A percentile compares a stretch with the other conserved stretches of the same genome.
Evolutionary conservation across 805 yeast species (phyloP).

Genomic region (Metschnikowia chrysomelidarum): DNA sequence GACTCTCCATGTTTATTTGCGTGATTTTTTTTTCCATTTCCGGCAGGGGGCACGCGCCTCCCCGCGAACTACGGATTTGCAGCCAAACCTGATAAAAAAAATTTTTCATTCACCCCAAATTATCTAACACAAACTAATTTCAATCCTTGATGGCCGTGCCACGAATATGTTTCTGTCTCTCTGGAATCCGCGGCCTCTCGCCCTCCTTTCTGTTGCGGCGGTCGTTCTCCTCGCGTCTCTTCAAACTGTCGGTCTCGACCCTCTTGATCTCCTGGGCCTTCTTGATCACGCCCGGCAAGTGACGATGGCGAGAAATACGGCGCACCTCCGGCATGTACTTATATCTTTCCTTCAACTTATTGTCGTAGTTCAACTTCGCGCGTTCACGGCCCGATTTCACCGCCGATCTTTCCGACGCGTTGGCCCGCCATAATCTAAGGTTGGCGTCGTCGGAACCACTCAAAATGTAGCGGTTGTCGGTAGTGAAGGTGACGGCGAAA

Average conservation of each 20-base stretch:
- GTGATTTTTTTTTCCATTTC: too few species aligned
- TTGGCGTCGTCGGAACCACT: constrained; percentile 97
- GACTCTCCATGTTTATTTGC: too few species aligned
- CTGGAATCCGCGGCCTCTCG: constrained; percentile 56
- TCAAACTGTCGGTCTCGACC: constrained; percentile 67
- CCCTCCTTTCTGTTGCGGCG: constrained; percentile 74
- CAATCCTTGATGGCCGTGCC: constrained; percentile 68
- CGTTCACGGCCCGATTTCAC: constrained; percentile 80
- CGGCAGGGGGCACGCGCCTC: too few species aligned
- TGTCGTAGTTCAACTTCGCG: constrained; percentile 84
- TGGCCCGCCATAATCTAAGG: constrained; percentile 88
- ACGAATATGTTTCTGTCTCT: constrained; percentile 83
- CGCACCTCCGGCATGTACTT: constrained; percentile 95
- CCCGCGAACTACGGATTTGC: too few species aligned
- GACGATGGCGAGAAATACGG: constrained; percentile 89
- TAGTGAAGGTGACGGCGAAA: constrained; percentile 76
- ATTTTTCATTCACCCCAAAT: too few species aligned
- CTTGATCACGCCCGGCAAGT: constrained; percentile 82
- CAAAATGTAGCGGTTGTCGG: constrained; percentile 84
- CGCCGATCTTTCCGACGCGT: constrained; percentile 79
- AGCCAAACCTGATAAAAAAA: too few species aligned
- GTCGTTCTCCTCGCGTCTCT: constrained; percentile 79
- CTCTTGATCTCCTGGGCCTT: constrained; percentile 85
- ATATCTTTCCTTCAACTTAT: constrained; percentile 86
- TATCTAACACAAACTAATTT: too few species aligned